A percentile compares a stretch with the other conserved stretches of the same genome.
These are phyloP conservation scores for Colletotrichum tamarilloi DNA, from an alignment of 2,329 filamentous ascomycete species.

Conservation along the genomic window DNA sequence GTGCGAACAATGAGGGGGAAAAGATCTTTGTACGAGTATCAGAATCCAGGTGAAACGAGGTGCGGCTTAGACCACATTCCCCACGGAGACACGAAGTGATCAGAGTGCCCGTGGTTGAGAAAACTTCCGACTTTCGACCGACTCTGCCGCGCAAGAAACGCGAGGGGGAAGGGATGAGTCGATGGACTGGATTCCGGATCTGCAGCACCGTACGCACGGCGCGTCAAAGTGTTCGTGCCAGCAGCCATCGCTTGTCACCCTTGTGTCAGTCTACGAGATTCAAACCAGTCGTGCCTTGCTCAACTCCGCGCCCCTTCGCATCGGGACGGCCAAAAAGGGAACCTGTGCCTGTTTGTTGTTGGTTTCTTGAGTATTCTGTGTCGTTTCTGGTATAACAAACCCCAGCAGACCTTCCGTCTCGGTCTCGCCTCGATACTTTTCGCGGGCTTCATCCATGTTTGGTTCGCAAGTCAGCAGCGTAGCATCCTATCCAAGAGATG, in stretches of 20 bases:
- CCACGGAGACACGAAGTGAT: background rate
- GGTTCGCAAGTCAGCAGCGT: background rate
- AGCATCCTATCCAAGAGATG: background rate
- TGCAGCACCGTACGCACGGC: slow-evolving; percentile 17
- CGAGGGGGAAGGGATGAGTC: slow-evolving; percentile 10
- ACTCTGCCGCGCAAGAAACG: slow-evolving; percentile 22
- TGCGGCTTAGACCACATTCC: background rate
- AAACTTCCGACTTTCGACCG: slow-evolving; percentile 19
- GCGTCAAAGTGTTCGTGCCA: slow-evolving; percentile 28
- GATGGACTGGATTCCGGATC: background rate
- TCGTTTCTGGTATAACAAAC: slow-evolving; percentile 18
- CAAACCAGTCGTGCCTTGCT: background rate
- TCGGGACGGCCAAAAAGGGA: slow-evolving; percentile 22
- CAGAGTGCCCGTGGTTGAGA: background rate
- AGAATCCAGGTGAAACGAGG: slow-evolving; percentile 31
- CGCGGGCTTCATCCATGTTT: background rate
- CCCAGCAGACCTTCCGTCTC: background rate
- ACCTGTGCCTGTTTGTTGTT: background rate
- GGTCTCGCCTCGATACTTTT: background rate
- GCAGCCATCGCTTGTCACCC: slow-evolving; percentile 9
- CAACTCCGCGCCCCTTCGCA: slow-evolving; percentile 17
- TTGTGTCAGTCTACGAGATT: background rate
- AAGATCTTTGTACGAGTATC: slow-evolving; percentile 13
- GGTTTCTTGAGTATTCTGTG: background rate
- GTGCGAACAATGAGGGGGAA: background rate